phyloP scores from a whole-genome alignment of 768 basidiomycete species.

The Phlebiopsis gigantea region DNA sequence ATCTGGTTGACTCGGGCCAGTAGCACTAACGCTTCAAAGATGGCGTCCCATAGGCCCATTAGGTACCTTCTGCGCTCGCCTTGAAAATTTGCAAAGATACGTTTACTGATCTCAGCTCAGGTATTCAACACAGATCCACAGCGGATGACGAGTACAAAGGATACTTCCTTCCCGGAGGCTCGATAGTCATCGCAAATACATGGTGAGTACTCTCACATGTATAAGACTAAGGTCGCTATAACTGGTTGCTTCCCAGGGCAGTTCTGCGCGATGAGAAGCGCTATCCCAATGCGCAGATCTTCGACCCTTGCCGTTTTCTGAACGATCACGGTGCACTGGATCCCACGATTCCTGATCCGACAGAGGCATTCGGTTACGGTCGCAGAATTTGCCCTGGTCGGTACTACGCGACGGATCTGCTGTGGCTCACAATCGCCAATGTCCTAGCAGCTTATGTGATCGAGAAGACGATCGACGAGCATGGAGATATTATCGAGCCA shows the following conservation, averaged over 20 bases:
- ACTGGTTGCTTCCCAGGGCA: no score
- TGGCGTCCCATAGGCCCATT: background rate
- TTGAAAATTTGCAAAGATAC: background rate
- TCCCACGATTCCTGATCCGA: slow-evolving; percentile 1
- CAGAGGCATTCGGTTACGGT: slow-evolving; percentile 1
- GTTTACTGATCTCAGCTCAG: background rate
- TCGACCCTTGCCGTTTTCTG: slow-evolving; percentile 43
- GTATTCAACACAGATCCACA: slow-evolving; percentile 15
- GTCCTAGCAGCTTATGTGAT: slow-evolving; percentile 3
- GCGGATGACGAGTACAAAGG: slow-evolving; percentile 24
- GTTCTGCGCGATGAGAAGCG: slow-evolving; percentile 39
- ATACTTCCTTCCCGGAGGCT: slow-evolving; percentile 3
- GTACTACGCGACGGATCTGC: background rate
- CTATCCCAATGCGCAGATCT: slow-evolving; percentile 43
- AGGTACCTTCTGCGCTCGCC: background rate
- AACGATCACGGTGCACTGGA: slow-evolving; percentile 9
- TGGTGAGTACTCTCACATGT: background rate
- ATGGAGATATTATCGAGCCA: background rate
- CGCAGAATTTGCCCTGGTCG: slow-evolving; percentile 5
- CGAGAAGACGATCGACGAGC: background rate
- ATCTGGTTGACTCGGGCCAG: background rate
- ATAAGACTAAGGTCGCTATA: background rate
- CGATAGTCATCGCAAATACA: slow-evolving; percentile 1
- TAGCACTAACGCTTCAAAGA: background rate
- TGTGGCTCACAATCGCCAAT: background rate